These are phyloP conservation scores for Nicotiana knightiana DNA, from an alignment of 257 asterid species.

Conservation along the genomic window DNA sequence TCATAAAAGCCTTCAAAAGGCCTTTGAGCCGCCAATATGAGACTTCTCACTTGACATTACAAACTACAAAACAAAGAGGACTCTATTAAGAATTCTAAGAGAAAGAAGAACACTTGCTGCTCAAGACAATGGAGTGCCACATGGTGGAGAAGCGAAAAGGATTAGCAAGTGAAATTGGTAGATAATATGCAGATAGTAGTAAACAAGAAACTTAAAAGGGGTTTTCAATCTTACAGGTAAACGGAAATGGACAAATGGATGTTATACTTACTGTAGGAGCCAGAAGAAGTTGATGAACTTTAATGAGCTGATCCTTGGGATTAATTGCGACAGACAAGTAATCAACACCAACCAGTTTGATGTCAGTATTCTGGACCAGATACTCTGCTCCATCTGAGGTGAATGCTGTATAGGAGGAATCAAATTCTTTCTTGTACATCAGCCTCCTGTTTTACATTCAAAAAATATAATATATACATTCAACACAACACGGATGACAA, in stretches of 20 bases:
- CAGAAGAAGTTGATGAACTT: constrained; percentile 13
- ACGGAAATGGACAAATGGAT: not conserved
- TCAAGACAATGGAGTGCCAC: not conserved
- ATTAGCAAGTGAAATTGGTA: not conserved
- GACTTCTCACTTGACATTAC: no score
- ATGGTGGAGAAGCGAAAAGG: not conserved
- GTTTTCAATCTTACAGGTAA: not conserved
- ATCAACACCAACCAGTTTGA: constrained; percentile 30
- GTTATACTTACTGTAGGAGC: constrained; percentile 12
- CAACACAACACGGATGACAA: not conserved
- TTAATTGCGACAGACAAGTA: constrained; percentile 24
- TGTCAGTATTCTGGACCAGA: constrained; percentile 21
- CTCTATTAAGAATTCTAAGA: not conserved
- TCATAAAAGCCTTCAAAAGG: no score
- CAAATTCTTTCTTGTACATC: constrained; percentile 17
- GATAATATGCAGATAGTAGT: not conserved
- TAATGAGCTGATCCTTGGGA: not conserved
- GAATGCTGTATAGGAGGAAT: constrained; percentile 16
- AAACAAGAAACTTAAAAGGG: not conserved
- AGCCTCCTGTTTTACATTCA: constrained; percentile 11
- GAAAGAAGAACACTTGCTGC: not conserved
- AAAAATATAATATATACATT: not conserved
- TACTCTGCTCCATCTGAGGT: constrained; percentile 26
- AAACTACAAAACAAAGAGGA: not conserved
- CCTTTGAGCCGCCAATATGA: no score